Evolutionary conservation across 176 grass and related monocot genomes (phyloP), one percentile per base, ranked within the genome.

Genomic region (Thinopyrum elongatum): DNA sequence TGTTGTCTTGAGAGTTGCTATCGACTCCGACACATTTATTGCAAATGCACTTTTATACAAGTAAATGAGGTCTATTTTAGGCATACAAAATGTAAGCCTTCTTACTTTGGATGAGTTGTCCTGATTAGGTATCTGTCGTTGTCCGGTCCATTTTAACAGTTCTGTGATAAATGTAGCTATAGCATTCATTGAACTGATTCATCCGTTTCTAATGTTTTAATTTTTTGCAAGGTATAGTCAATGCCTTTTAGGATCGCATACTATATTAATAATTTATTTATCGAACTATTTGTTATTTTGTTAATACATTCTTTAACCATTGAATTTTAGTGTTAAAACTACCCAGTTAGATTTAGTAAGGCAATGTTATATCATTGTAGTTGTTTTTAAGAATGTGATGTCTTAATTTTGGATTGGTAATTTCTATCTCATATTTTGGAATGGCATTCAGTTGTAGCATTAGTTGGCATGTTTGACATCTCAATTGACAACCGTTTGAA

Each of bases 401-500:
- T 66, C 57, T 80, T 59, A 10, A 11, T 65, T 42, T 58, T 36
- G 14, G 65, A 30, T 83, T 78, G 21, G 49, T 4, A 41, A 55
- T 64, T 65, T 28, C 62, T 69, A 19, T 76, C 82, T 59, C 28
- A 59, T 60, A 70, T 72, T 34, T 78, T 77, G 41, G 53, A 53
- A 66, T 33, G 46, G 36, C 30, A 65, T 64, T 78, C 5, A 76
- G 16, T 17, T 71, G 31, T 62, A 31, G 35, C 23, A 57, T 66
- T 85, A 39, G 19, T 84, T 74, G 8, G 55, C 26, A 81, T 74
- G 57, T 41, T 82, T 80, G 39, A 47, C n/a, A 15, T 22, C 35
- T 39, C 22, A 57, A 77, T 28, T 82, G 28, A 64, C 17, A 71
- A 53, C 61, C 16, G 81, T 65, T 83, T 74, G 17, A 78, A 84